Conservation (phyloP, 495 filamentous ascomycete genomes). For the Hypoxylon fuscum region DNA sequence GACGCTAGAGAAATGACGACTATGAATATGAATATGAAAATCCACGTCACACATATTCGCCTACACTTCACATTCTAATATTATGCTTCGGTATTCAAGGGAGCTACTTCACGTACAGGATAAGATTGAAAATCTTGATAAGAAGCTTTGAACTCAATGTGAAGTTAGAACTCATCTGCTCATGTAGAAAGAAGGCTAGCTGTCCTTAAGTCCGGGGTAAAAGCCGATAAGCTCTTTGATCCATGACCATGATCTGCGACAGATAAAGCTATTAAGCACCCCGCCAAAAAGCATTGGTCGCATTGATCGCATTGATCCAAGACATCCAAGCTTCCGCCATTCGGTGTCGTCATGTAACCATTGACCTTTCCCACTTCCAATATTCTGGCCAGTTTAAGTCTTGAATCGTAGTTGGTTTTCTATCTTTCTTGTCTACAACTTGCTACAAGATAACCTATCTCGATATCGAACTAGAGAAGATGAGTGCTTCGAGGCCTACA, state of each 20-base stretch:
- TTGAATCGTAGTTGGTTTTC: too few relatives aligned
- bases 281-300: conserved; percentile 16
- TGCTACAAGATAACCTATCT: too few relatives aligned
- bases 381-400: conserved; percentile 12
- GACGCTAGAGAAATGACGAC: too few relatives aligned
- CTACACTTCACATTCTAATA: too few relatives aligned
- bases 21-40: too few relatives aligned
- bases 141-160: too few relatives aligned
- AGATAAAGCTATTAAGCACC: conserved; percentile 27
- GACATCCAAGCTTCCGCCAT: conserved; percentile 9
- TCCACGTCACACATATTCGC: too few relatives aligned
- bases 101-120: too few relatives aligned
- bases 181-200: conserved; percentile 2
- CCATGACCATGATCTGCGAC: background rate
- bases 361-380: background rate
- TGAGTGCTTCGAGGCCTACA: conserved; percentile 33
- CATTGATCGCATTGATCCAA: background rate
- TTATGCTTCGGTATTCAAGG: too few relatives aligned
- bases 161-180: too few relatives aligned
- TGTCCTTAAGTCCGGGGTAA: conserved; percentile 46
- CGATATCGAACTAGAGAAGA: conserved; percentile 3
- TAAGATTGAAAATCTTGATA: too few relatives aligned
- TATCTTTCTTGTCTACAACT: too few relatives aligned
- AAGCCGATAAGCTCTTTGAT: conserved; percentile 28
- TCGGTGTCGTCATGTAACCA: conserved; percentile 36